A percentile compares a stretch with the other conserved stretches of the same genome.
These are phyloP conservation scores for Euptelea pleiosperma DNA, from an alignment of 164 flowering plant species.

Conservation along the genomic window DNA sequence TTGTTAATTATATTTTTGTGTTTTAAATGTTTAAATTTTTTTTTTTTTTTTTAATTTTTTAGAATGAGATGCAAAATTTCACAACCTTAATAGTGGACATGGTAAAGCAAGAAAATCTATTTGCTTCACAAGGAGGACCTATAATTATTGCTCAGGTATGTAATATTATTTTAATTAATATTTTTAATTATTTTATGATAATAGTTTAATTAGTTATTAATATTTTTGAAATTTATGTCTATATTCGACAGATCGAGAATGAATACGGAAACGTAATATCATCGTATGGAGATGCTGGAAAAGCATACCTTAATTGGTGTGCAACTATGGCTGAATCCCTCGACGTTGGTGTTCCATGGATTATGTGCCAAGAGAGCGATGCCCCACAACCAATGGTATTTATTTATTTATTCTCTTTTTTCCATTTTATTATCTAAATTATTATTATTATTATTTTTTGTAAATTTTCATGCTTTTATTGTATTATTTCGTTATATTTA, in stretches of 20 bases:
- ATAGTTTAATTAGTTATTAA: not conserved
- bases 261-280: slow-evolving; percentile 38
- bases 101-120: slow-evolving; percentile 37
- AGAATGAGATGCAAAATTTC: slow-evolving; percentile 47
- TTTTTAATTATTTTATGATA: not conserved
- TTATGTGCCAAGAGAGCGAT: slow-evolving; percentile 45
- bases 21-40: not conserved
- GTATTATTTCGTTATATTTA: not conserved
- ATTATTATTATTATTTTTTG: too few relatives aligned
- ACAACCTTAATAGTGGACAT: slow-evolving; percentile 30
- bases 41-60: not conserved
- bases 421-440: too few relatives aligned
- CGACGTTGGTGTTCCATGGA: slow-evolving; percentile 40
- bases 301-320: slow-evolving; percentile 37
- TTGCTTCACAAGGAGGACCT: slow-evolving; percentile 57
- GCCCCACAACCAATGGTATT: slow-evolving; percentile 43
- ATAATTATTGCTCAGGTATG: slow-evolving; percentile 42
- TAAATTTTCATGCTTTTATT: not conserved
- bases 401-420: too few relatives aligned
- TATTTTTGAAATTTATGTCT: not conserved
- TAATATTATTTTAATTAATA: not conserved
- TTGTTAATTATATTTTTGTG: not conserved
- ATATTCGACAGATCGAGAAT: slow-evolving; percentile 37
- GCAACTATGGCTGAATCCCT: slow-evolving; percentile 35
- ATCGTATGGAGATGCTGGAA: slow-evolving; percentile 29